Evolutionary conservation across 306 rosid species (phyloP).

Genomic region (Castanopsis chinensis): DNA sequence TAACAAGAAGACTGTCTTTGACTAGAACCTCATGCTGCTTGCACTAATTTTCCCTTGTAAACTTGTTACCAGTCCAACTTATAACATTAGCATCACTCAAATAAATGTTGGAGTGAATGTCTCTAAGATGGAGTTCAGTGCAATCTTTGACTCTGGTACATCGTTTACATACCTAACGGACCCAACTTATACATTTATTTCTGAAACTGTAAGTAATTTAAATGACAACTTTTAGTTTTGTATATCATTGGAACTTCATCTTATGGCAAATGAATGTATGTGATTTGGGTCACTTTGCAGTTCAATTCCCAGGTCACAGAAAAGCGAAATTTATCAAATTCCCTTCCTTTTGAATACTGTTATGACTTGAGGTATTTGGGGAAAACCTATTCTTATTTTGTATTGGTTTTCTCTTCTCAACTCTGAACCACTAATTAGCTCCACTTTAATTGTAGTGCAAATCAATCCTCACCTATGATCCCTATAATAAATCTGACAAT

Average conservation of each 20-base stretch:
- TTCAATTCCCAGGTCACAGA: slow-evolving; percentile 40
- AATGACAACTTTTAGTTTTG: background rate
- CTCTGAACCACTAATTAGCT: slow-evolving; percentile 19
- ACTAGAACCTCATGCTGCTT: slow-evolving; percentile 8
- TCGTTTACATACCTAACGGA: slow-evolving; percentile 71
- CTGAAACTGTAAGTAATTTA: slow-evolving; percentile 50
- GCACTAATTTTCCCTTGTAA: slow-evolving; percentile 19
- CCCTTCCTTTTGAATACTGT: slow-evolving; percentile 76
- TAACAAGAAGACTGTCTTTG: slow-evolving; percentile 1
- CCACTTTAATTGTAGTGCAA: slow-evolving; percentile 42
- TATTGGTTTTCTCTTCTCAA: background rate
- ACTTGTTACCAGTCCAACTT: slow-evolving; percentile 55
- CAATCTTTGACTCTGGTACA: slow-evolving; percentile 84
- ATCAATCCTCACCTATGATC: background rate
- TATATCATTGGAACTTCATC: slow-evolving; percentile 13
- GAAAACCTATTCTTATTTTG: background rate
- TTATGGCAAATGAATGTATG: background rate
- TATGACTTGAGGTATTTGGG: slow-evolving; percentile 48
- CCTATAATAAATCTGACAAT: slow-evolving; percentile 58
- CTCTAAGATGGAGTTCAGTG: slow-evolving; percentile 46
- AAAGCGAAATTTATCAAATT: slow-evolving; percentile 19
- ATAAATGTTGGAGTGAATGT: slow-evolving; percentile 47
- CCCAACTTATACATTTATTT: slow-evolving; percentile 63
- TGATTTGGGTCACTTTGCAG: slow-evolving; percentile 39
- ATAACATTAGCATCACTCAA: slow-evolving; percentile 67